Percentiles rank a stretch among this genome's conserved stretches.
Evolutionary conservation across 352 stramenopile genomes (phyloP).

Genomic region (Phytophthora sansomeana): DNA sequence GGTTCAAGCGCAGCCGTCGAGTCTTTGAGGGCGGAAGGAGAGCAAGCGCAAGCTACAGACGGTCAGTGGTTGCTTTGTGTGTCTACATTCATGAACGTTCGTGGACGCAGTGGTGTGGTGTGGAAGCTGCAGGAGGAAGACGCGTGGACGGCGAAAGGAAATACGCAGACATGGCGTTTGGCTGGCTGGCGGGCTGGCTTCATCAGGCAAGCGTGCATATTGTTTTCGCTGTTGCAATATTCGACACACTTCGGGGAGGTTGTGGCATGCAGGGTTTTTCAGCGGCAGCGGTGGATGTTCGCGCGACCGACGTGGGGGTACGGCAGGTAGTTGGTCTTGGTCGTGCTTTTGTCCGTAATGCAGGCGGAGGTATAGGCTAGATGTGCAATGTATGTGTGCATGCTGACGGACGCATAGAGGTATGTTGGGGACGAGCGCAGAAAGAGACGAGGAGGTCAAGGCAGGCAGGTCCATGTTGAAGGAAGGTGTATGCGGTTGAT

Average conservation of each 20-base stretch:
- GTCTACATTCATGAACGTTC: too few relatives aligned
- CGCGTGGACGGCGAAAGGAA: too few relatives aligned
- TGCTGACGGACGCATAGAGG: not conserved
- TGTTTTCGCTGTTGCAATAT: not conserved
- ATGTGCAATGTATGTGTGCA: not conserved
- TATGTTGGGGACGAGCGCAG: not conserved
- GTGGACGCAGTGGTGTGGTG: too few relatives aligned
- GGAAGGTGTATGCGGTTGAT: not conserved
- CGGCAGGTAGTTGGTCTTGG: not conserved
- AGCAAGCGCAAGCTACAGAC: too few relatives aligned
- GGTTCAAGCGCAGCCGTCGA: too few relatives aligned
- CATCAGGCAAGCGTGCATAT: not conserved
- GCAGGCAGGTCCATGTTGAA: not conserved
- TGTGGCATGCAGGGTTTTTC: slow-evolving; percentile 9
- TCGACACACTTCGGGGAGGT: slow-evolving; percentile 1
- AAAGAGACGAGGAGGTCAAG: not conserved
- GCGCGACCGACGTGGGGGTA: not conserved
- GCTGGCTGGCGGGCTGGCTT: too few relatives aligned
- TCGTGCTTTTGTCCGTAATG: not conserved
- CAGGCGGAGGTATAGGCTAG: not conserved
- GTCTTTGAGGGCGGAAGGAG: too few relatives aligned
- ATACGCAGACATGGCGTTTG: too few relatives aligned
- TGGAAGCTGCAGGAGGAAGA: too few relatives aligned
- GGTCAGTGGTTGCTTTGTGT: too few relatives aligned
- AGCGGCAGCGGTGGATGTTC: not conserved